Percentiles rank a stretch among this genome's conserved stretches.
phyloP scores from a whole-genome alignment of 306 rosid genomes.

The Aeschynomene evenia region DNA sequence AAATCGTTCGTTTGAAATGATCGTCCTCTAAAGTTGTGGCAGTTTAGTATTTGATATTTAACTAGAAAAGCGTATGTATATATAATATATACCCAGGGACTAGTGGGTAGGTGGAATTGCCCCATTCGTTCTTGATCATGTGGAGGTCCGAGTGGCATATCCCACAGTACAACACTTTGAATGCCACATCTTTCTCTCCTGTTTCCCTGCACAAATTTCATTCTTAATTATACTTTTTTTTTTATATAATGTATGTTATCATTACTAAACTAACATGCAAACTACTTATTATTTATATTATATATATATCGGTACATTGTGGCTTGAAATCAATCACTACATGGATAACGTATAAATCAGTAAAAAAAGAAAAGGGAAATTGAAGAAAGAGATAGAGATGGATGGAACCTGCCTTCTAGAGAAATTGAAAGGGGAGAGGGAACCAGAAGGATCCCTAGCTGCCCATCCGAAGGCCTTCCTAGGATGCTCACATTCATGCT shows the following conservation, averaged over 20 bases:
- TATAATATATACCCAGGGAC: conserved; percentile 66
- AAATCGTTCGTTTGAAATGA: no score
- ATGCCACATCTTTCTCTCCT: conserved; percentile 41
- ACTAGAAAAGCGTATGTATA: no score
- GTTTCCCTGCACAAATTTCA: conserved; percentile 33
- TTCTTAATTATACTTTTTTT: not conserved
- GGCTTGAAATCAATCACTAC: no score
- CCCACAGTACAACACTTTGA: conserved; percentile 53
- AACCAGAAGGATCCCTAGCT: conserved; percentile 41
- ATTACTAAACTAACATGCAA: no score
- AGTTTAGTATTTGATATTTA: not conserved
- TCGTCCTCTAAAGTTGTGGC: no score
- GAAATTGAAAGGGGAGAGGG: conserved; percentile 49
- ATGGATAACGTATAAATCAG: not conserved
- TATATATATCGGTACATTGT: no score
- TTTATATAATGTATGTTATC: not conserved
- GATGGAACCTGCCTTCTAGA: conserved; percentile 41
- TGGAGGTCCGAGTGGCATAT: conserved; percentile 59
- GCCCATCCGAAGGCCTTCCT: conserved; percentile 45
- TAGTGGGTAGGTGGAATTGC: conserved; percentile 30
- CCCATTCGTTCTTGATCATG: conserved; percentile 46
- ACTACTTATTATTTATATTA: no score
- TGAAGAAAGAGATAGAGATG: not conserved
- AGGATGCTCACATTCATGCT: conserved; percentile 34
- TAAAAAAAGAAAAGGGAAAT: not conserved